phyloP scores from a whole-genome alignment of 495 filamentous ascomycete species.

The Platismatia glauca region DNA sequence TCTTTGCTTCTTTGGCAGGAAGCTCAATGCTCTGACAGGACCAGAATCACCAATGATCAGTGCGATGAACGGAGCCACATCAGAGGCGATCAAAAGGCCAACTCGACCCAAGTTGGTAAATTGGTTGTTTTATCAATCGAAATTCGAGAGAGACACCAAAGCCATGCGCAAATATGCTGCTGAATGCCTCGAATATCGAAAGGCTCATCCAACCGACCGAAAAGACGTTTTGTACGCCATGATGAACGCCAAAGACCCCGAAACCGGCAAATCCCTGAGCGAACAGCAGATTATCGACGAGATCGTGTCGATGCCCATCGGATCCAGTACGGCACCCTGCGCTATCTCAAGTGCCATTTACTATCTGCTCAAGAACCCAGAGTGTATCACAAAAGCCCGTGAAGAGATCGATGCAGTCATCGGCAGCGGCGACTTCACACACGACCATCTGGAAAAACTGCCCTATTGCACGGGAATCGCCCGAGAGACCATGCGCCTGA shows the following conservation, averaged over 20 bases:
- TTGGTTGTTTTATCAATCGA: slow-evolving; percentile 34
- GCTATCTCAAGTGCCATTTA: slow-evolving; percentile 38
- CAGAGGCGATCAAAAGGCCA: slow-evolving; percentile 36
- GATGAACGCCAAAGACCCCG: slow-evolving; percentile 55
- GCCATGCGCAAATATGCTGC: slow-evolving; percentile 48
- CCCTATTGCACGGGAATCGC: slow-evolving; percentile 58
- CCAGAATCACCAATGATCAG: slow-evolving; percentile 31
- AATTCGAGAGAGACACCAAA: slow-evolving; percentile 49
- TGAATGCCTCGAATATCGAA: slow-evolving; percentile 49
- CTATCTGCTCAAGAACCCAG: slow-evolving; percentile 37
- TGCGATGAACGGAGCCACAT: slow-evolving; percentile 35
- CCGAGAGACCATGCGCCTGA: slow-evolving; percentile 63
- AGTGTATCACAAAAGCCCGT: slow-evolving; percentile 30
- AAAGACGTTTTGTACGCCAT: slow-evolving; percentile 65
- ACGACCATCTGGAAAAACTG: slow-evolving; percentile 55
- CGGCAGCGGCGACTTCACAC: slow-evolving; percentile 28
- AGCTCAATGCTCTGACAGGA: slow-evolving; percentile 29
- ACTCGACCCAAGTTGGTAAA: slow-evolving; percentile 35
- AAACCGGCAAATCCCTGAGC: slow-evolving; percentile 53
- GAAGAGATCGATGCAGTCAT: slow-evolving; percentile 38
- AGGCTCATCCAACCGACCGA: slow-evolving; percentile 43
- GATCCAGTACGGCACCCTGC: slow-evolving; percentile 37
- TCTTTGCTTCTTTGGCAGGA: slow-evolving; percentile 48
- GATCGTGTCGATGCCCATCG: slow-evolving; percentile 46
- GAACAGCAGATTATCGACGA: slow-evolving; percentile 59